Evolutionary conservation across 257 asterid genomes (phyloP).

Genomic region (Nicotiana knightiana): DNA sequence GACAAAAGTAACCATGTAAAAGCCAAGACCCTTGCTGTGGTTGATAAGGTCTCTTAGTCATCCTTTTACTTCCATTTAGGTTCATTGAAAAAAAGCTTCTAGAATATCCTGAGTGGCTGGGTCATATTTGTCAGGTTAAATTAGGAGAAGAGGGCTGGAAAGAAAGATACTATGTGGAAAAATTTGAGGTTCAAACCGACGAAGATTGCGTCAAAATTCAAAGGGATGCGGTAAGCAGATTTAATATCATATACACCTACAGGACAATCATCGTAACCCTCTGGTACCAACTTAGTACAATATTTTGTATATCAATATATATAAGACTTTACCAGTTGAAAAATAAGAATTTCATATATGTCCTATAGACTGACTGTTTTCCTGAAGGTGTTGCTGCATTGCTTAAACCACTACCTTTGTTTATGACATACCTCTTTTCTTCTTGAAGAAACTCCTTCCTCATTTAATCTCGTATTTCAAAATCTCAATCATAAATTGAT

Average conservation of each 20-base stretch:
- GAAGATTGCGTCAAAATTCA: conserved; percentile 31
- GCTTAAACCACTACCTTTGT: too few species aligned
- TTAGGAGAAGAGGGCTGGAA: conserved; percentile 64
- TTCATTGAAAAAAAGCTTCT: not conserved
- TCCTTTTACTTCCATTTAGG: conserved; percentile 4
- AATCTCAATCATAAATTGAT: too few species aligned
- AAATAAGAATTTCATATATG: not conserved
- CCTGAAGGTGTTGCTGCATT: not conserved
- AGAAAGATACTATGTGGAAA: conserved; percentile 52
- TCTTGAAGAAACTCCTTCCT: too few species aligned
- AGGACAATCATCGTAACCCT: too few species aligned
- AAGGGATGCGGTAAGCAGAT: conserved; percentile 29
- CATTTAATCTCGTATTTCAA: too few species aligned
- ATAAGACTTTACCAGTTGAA: too few species aligned
- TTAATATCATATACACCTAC: too few species aligned
- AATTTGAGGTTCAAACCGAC: conserved; percentile 35
- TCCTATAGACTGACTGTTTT: not conserved
- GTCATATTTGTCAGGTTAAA: conserved; percentile 32
- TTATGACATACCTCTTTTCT: too few species aligned
- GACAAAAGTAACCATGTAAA: not conserved
- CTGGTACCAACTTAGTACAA: too few species aligned
- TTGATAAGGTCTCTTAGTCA: conserved; percentile 39
- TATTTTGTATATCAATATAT: too few species aligned
- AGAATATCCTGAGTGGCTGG: too few species aligned
- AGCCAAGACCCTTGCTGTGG: conserved; percentile 14